Evolutionary conservation across 495 filamentous ascomycete genomes (phyloP).

Genomic region (Penicillium antarcticum): DNA sequence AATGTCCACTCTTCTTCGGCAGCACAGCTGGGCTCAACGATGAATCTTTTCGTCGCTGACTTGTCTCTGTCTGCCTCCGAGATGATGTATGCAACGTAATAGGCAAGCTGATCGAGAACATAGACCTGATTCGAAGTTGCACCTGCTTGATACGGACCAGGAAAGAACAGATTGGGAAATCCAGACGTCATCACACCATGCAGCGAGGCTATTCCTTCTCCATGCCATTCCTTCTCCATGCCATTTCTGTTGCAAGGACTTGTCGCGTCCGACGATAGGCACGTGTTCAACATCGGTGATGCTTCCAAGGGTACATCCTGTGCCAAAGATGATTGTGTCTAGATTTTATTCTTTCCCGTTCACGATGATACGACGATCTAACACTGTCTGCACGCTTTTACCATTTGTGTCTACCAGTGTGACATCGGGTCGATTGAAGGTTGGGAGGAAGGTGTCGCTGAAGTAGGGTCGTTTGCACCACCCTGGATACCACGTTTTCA

Average conservation of each 20-base stretch:
- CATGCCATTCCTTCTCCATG: conserved; percentile 18
- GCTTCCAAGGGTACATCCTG: conserved; percentile 23
- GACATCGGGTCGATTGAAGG: conserved; percentile 28
- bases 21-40: conserved; percentile 39
- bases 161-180: conserved; percentile 56
- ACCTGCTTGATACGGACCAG: conserved; percentile 35
- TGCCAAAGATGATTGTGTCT: conserved; percentile 38
- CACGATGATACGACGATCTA: conserved; percentile 21
- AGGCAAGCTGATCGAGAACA: conserved; percentile 34
- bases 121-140: conserved; percentile 34
- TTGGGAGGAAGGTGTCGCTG: conserved; percentile 29
- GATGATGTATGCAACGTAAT: conserved; percentile 46
- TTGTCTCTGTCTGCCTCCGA: conserved; percentile 26
- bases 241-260: conserved; percentile 44
- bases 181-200: conserved; percentile 41
- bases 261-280: conserved; percentile 34
- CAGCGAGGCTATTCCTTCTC: conserved; percentile 35
- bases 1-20: conserved; percentile 47
- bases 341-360: conserved; percentile 25
- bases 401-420: conserved; percentile 29
- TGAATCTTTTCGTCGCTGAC: not conserved
- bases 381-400: conserved; percentile 18
- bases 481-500: conserved; percentile 31
- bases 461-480: conserved; percentile 34
- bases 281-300: conserved; percentile 36